These are phyloP conservation scores for Gossypium davidsonii DNA, from an alignment of 441 rosid genomes.

Conservation along the genomic window DNA sequence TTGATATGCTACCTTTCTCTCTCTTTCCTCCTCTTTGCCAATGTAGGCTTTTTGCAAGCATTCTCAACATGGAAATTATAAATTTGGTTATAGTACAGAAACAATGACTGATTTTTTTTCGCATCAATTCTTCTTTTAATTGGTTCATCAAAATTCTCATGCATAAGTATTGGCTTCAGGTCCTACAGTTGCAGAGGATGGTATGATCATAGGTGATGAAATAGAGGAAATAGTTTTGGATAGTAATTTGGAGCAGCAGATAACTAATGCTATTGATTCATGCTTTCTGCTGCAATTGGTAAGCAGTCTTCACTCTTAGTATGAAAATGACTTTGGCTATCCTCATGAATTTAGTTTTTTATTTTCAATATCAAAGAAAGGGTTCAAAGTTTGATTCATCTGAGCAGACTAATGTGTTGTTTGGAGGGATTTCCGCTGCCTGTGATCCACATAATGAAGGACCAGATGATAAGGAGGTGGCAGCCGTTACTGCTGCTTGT, in stretches of 20 bases:
- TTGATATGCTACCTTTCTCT: constrained; percentile 5
- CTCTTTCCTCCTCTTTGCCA: neutral
- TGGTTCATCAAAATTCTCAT: constrained; percentile 19
- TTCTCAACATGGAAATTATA: neutral
- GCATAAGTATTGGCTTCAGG: constrained; percentile 38
- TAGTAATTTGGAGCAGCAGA: constrained; percentile 58
- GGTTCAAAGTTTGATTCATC: constrained; percentile 18
- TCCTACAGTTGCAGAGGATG: constrained; percentile 60
- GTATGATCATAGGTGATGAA: constrained; percentile 45
- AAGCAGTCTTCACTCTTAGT: constrained; percentile 19
- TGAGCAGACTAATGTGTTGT: constrained; percentile 74
- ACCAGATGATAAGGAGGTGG: constrained; percentile 54
- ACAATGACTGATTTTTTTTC: neutral
- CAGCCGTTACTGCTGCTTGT: constrained; percentile 90
- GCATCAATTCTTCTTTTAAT: neutral
- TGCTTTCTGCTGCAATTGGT: constrained; percentile 93
- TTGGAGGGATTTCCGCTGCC: constrained; percentile 44
- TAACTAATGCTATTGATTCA: constrained; percentile 68
- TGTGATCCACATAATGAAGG: constrained; percentile 36
- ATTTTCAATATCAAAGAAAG: constrained; percentile 9
- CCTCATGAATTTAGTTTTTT: constrained; percentile 11
- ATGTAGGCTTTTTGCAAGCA: neutral
- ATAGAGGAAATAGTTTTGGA: constrained; percentile 44
- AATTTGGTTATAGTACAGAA: constrained; percentile 2
- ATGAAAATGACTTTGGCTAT: constrained; percentile 16